Evolutionary conservation across 495 filamentous ascomycete species (phyloP), one percentile per base, ranked within the genome.

Genomic region (Aspergillus sparsus): DNA sequence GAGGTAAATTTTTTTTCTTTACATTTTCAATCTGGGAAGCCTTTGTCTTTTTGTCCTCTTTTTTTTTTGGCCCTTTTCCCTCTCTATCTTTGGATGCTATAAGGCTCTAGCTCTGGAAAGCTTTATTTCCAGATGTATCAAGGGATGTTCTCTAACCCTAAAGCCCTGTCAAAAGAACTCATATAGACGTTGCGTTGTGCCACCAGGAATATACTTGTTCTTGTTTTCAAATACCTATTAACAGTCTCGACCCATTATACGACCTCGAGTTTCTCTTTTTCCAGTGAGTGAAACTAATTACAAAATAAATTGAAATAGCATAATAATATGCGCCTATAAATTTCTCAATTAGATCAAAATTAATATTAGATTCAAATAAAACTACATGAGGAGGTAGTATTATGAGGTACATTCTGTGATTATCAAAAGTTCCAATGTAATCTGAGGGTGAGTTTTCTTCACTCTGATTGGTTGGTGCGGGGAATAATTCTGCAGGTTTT

Each of bases 401-500:
- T 27, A 27, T 27, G 21, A 42, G 39, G 7, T 13, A 13, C 39
- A 42, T 13, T 13, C 39, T 42, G 5, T 42, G 5, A 42, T 7
- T 6, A 37, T 39, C 50, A 32, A 36, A 10, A 18, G 27, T 16
- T 15, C 7, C 13, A 18, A 12, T 7, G 8, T 15, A 37, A 55
- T 10, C 15, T n/a, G 11, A 49, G 47, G 46, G 36, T 15, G 41
- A 45, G 32, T 21, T 49, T 49, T 32, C 47, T 50, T 45, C 42
- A 6, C 54, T 63, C 60, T 75, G 72, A 76, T 78, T 78, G 74
- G 75, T 44, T 69, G 69, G 70, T 69, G 70, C 66, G 67, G 58
- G 35, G 62, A 65, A 66, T 67, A 73, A 74, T 68, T 72, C 71
- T 70, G 60, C 63, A 60, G 55, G 49, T 41, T 55, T 39, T 42